Evolutionary conservation across 2,329 filamentous ascomycete species (phyloP).

Genomic region (Grosmannia penicillata): DNA sequence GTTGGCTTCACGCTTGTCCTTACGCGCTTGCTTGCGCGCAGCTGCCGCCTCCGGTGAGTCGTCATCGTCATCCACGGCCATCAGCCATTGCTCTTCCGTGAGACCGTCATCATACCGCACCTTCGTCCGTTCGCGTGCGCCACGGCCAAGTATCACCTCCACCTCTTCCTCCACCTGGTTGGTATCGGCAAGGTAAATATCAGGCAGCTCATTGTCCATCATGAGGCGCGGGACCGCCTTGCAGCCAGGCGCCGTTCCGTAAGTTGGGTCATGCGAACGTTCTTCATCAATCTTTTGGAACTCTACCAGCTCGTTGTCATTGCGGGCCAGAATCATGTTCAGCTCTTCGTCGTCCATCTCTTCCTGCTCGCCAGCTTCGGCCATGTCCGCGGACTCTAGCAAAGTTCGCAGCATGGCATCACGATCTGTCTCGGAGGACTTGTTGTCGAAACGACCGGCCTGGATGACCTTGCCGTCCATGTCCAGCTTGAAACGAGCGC

Average conservation of each 20-base stretch:
- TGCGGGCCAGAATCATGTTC: constrained; percentile 85
- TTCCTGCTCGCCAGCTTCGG: constrained; percentile 61
- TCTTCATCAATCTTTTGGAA: constrained; percentile 81
- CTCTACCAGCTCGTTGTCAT: constrained; percentile 57
- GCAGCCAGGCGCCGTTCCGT: constrained; percentile 50
- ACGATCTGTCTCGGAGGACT: constrained; percentile 95
- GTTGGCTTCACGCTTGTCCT: constrained; percentile 66
- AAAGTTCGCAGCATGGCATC: constrained; percentile 92
- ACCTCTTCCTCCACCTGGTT: constrained; percentile 71
- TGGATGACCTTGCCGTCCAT: constrained; percentile 99
- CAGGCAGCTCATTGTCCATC: constrained; percentile 74
- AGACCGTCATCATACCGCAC: constrained; percentile 95
- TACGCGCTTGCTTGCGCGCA: constrained; percentile 72
- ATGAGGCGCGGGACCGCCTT: constrained; percentile 67
- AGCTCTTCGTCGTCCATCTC: constrained; percentile 98
- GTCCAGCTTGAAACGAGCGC: constrained; percentile 93
- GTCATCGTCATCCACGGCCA: constrained; percentile 93
- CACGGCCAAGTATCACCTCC: constrained; percentile 64
- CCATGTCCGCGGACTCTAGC: constrained; percentile 66
- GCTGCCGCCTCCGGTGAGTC: constrained; percentile 89
- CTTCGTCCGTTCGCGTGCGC: constrained; percentile 84
- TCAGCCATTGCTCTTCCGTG: constrained; percentile 97
- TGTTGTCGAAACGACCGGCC: constrained; percentile 98
- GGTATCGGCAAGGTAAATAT: constrained; percentile 83
- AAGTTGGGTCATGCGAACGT: constrained; percentile 47